These are phyloP conservation scores for Nakazawaea pomicola DNA, from an alignment of 805 yeast species.

Conservation along the genomic window DNA sequence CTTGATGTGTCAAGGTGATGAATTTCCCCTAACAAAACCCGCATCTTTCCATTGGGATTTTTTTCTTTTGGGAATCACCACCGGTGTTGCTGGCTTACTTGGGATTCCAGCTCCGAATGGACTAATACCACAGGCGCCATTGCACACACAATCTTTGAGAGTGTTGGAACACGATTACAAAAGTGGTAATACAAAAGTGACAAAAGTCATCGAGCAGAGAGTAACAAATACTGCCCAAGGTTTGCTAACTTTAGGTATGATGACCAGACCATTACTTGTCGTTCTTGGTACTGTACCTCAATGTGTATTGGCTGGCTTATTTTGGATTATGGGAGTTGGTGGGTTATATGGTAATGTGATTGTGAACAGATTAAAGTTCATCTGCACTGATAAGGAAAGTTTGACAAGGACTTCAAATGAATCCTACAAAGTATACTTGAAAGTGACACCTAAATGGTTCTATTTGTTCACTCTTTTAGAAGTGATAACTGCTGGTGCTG, in stretches of 20 bases:
- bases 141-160: slow-evolving; percentile 78
- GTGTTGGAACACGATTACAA: slow-evolving; percentile 39
- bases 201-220: slow-evolving; percentile 82
- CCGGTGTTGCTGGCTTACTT: slow-evolving; percentile 79
- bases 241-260: slow-evolving; percentile 72
- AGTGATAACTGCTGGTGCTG: slow-evolving; percentile 66
- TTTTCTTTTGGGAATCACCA: slow-evolving; percentile 74
- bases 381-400: slow-evolving; percentile 48
- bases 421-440: slow-evolving; percentile 27
- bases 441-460: slow-evolving; percentile 41
- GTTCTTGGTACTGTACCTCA: slow-evolving; percentile 87
- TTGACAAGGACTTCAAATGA: background rate
- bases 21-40: slow-evolving; percentile 80
- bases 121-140: slow-evolving; percentile 92
- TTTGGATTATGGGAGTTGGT: slow-evolving; percentile 87
- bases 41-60: slow-evolving; percentile 93
- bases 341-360: slow-evolving; percentile 70
- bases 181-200: slow-evolving; percentile 27
- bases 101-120: slow-evolving; percentile 98
- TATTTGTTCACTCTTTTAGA: slow-evolving; percentile 53
- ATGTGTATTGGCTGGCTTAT: slow-evolving; percentile 86
- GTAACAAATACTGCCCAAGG: slow-evolving; percentile 86
- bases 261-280: slow-evolving; percentile 81
- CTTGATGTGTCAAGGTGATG: slow-evolving; percentile 81
- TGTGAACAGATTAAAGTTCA: slow-evolving; percentile 53